These are phyloP conservation scores for Symbiodinium natans DNA, from an alignment of 73 alveolate genomes.

Conservation along the genomic window DNA sequence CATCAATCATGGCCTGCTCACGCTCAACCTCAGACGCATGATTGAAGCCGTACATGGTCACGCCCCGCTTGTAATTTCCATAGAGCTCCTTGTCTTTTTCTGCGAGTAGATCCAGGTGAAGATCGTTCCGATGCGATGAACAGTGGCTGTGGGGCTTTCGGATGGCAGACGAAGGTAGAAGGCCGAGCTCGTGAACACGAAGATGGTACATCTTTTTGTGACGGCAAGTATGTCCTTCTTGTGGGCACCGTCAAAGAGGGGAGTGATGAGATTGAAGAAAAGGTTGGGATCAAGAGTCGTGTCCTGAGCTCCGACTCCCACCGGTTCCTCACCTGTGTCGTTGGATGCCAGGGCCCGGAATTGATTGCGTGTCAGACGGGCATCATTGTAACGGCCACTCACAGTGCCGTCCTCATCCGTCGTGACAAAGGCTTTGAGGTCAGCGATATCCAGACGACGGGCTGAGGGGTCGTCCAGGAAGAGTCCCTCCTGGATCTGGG, in stretches of 20 bases:
- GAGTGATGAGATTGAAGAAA: neutral
- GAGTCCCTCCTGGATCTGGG: too few relatives aligned
- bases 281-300: neutral
- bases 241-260: neutral
- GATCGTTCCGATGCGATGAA: neutral
- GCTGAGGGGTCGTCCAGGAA: neutral
- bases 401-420: neutral
- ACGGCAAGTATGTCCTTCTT: neutral
- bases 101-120: neutral
- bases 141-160: neutral
- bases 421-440: neutral
- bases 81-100: too few relatives aligned
- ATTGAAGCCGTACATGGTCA: neutral
- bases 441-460: neutral
- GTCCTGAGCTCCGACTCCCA: neutral
- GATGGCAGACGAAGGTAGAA: neutral
- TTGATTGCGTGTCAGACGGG: neutral
- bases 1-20: slow-evolving; percentile 7
- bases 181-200: neutral
- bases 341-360: neutral
- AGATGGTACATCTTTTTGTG: neutral
- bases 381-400: slow-evolving; percentile 14
- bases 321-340: neutral
- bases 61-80: neutral
- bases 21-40: neutral